phyloP scores from a whole-genome alignment of 169 alveolate genomes.

The Toxoplasma gondii region DNA sequence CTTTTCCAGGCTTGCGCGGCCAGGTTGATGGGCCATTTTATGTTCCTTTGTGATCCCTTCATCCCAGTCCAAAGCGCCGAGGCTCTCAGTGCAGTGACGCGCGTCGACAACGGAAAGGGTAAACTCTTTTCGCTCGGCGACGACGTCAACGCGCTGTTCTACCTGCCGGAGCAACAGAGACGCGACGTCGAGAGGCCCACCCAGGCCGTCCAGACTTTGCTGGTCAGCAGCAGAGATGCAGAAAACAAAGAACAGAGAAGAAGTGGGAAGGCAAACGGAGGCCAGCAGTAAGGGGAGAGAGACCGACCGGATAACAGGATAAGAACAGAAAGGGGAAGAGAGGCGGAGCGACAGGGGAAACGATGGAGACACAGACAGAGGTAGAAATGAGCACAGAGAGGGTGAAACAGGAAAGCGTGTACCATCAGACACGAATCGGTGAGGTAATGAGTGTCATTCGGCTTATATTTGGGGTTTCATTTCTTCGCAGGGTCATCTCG shows the following conservation, averaged over 20 bases:
- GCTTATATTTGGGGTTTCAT: neutral
- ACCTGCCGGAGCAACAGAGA: slow-evolving; percentile 38
- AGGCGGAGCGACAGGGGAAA: too few species aligned
- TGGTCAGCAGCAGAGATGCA: slow-evolving; percentile 8
- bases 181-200: slow-evolving; percentile 6
- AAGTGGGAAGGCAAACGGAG: neutral
- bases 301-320: neutral
- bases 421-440: too few species aligned
- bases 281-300: neutral
- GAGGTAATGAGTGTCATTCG: too few species aligned
- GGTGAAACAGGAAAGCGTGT: too few species aligned
- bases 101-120: slow-evolving; percentile 55
- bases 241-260: neutral
- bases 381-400: too few species aligned
- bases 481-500: slow-evolving; percentile 51
- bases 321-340: too few species aligned
- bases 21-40: slow-evolving; percentile 66
- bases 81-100: slow-evolving; percentile 29
- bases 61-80: slow-evolving; percentile 58
- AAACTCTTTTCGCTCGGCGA: slow-evolving; percentile 65
- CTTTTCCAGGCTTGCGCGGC: slow-evolving; percentile 49
- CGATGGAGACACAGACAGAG: too few species aligned
- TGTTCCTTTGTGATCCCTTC: slow-evolving; percentile 58
- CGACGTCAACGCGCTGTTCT: slow-evolving; percentile 70
- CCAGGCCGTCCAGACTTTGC: slow-evolving; percentile 29